phyloP scores from a whole-genome alignment of 495 filamentous ascomycete genomes.

The Talaromyces nanjingensis region DNA sequence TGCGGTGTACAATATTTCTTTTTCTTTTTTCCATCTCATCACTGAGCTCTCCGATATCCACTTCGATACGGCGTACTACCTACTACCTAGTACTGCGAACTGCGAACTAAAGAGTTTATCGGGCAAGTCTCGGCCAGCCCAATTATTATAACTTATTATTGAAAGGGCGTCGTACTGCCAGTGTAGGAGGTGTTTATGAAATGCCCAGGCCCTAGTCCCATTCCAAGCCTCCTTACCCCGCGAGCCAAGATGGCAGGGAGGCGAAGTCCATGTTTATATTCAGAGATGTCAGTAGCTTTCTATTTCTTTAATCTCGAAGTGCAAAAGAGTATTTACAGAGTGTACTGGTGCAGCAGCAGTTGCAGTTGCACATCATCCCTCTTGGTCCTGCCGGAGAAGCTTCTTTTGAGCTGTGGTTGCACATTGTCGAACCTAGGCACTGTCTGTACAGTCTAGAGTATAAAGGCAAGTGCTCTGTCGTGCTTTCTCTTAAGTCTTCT shows the following conservation, averaged over 20 bases:
- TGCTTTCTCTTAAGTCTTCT: neutral
- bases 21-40: neutral
- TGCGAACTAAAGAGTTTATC: too few species aligned
- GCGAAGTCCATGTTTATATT: neutral
- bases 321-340: neutral
- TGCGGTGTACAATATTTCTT: neutral
- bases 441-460: neutral
- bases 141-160: neutral
- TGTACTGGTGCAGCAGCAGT: neutral
- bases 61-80: too few species aligned
- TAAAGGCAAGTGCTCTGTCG: neutral
- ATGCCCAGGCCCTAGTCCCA: conserved; percentile 8
- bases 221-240: conserved; percentile 11
- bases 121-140: neutral
- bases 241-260: conserved; percentile 9
- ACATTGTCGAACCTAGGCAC: neutral
- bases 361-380: neutral
- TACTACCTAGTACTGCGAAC: too few species aligned
- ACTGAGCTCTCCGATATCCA: neutral
- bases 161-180: neutral
- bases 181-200: neutral
- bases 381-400: neutral
- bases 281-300: too few species aligned
- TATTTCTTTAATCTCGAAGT: neutral
- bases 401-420: neutral